These are phyloP conservation scores for Mortierella hygrophila DNA, from an alignment of 192 early-diverging fungal species.

Conservation along the genomic window DNA sequence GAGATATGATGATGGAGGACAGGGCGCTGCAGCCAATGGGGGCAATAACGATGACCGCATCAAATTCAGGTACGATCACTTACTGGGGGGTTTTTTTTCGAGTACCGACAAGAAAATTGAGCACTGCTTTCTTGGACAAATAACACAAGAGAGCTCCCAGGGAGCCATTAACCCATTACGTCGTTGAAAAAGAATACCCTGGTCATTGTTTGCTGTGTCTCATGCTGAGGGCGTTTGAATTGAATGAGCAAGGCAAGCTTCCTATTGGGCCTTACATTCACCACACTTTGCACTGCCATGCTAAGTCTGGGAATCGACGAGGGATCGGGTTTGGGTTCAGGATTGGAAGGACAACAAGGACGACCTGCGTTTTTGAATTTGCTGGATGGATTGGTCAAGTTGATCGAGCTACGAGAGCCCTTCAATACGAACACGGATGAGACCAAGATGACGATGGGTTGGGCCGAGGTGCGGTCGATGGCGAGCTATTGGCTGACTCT, in stretches of 20 bases:
- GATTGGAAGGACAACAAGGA: too few species aligned
- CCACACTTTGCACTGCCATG: too few species aligned
- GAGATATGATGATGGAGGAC: too few species aligned
- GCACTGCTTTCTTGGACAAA: not conserved
- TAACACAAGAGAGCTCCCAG: not conserved
- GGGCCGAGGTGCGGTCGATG: not conserved
- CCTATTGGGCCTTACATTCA: too few species aligned
- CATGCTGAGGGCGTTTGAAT: too few species aligned
- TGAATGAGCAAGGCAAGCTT: too few species aligned
- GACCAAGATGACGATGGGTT: not conserved
- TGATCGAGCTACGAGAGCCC: not conserved
- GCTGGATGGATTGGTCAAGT: not conserved
- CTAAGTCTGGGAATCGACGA: too few species aligned
- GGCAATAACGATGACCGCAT: constrained; percentile 2
- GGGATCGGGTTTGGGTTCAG: too few species aligned
- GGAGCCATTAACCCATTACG: not conserved
- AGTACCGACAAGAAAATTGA: not conserved
- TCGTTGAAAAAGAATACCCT: not conserved
- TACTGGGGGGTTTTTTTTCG: not conserved
- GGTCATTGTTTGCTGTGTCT: not conserved
- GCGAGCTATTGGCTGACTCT: not conserved
- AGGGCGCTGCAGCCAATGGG: not conserved
- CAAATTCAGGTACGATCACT: not conserved
- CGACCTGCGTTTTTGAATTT: too few species aligned
- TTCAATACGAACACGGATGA: not conserved